A percentile compares a stretch with the other conserved stretches of the same genome.
phyloP scores from a whole-genome alignment of 257 asterid species.

The Pogostemon cablin region DNA sequence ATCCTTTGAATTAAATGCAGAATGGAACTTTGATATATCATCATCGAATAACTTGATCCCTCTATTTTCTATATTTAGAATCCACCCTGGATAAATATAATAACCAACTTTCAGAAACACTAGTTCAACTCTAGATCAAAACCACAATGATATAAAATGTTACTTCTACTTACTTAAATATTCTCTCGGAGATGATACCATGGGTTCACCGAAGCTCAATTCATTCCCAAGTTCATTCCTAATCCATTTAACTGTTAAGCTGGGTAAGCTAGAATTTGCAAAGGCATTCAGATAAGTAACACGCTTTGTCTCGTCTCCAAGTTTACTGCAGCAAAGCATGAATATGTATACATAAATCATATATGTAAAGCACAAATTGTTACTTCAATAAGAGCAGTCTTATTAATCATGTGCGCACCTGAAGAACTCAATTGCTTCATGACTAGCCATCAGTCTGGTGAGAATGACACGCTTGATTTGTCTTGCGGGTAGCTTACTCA shows the following conservation, averaged over 20 bases:
- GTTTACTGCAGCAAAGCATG: conserved; percentile 49
- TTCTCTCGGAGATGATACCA: conserved; percentile 63
- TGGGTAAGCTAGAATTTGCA: conserved; percentile 54
- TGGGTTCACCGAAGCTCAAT: conserved; percentile 44
- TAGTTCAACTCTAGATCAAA: not conserved
- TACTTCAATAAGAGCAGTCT: not conserved
- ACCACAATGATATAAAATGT: not conserved
- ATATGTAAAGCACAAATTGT: not conserved
- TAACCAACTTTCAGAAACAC: conserved; percentile 4
- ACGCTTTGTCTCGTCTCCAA: conserved; percentile 49
- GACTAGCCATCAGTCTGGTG: conserved; percentile 56
- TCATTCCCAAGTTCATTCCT: conserved; percentile 45
- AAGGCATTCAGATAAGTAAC: conserved; percentile 56
- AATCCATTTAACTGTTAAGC: conserved; percentile 45
- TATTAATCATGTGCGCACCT: conserved; percentile 40
- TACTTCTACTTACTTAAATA: conserved; percentile 51
- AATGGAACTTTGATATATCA: conserved; percentile 45
- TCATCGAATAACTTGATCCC: conserved; percentile 66
- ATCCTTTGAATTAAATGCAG: conserved; percentile 43
- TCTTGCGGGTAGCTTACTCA: conserved; percentile 52
- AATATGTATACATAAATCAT: not conserved
- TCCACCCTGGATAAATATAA: conserved; percentile 53
- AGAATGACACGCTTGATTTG: conserved; percentile 47
- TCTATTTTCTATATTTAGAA: conserved; percentile 56
- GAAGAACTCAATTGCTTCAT: conserved; percentile 56